A percentile compares a stretch with the other conserved stretches of the same genome.
These are phyloP conservation scores for Cladosporium sp. DNA, from an alignment of 2,329 filamentous ascomycete species.

Conservation along the genomic window DNA sequence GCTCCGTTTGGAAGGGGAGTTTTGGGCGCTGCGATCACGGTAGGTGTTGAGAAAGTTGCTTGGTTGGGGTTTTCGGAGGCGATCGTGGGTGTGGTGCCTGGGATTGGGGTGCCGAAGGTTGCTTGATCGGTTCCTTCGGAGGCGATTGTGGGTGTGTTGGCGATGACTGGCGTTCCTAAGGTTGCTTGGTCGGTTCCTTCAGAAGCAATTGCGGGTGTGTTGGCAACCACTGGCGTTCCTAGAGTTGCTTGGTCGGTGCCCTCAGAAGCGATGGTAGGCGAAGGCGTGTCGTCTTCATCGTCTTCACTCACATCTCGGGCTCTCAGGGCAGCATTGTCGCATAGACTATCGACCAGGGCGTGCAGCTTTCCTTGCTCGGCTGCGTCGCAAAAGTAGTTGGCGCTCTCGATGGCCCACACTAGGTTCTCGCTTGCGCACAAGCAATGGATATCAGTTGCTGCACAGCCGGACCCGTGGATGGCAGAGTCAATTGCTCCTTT, in stretches of 20 bases:
- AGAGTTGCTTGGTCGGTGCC: not conserved
- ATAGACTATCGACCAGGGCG: not conserved
- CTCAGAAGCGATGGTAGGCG: not conserved
- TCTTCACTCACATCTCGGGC: not conserved
- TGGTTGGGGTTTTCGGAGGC: not conserved
- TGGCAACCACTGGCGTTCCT: not conserved
- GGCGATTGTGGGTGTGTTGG: not conserved
- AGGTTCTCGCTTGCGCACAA: slow-evolving; percentile 17
- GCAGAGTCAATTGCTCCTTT: slow-evolving; percentile 14
- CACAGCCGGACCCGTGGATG: slow-evolving; percentile 17
- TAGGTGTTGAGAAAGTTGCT: not conserved
- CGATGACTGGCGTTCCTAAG: not conserved
- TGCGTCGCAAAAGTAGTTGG: slow-evolving; percentile 13
- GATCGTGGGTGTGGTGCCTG: not conserved
- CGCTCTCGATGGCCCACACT: slow-evolving; percentile 8
- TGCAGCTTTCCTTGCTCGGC: slow-evolving; percentile 9
- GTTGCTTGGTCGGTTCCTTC: not conserved
- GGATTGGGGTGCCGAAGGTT: not conserved
- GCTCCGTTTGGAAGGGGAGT: not conserved
- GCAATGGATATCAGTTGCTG: slow-evolving; percentile 14
- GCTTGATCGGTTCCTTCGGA: not conserved
- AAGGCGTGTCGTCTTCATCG: not conserved
- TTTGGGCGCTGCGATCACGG: not conserved
- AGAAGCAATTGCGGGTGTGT: not conserved
- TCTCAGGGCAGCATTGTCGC: not conserved